phyloP scores from a whole-genome alignment of 345 rosid species.

The Acer yangbiense region DNA sequence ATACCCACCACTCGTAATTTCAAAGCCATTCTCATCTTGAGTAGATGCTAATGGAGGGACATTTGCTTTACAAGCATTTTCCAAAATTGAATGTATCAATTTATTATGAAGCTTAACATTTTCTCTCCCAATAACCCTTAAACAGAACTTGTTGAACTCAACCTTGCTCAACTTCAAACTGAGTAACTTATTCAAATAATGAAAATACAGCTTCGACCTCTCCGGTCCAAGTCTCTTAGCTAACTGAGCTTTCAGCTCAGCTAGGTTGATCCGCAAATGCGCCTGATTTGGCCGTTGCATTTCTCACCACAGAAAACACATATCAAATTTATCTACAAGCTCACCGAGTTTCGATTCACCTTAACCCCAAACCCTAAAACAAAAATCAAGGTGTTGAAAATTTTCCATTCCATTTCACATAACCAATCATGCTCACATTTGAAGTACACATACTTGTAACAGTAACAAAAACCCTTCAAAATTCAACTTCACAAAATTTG shows the following conservation, averaged over 20 bases:
- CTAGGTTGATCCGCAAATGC: constrained; percentile 26
- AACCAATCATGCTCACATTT: background rate
- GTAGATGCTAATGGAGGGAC: constrained; percentile 26
- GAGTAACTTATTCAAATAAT: constrained; percentile 37
- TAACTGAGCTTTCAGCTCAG: constrained; percentile 42
- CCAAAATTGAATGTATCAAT: constrained; percentile 42
- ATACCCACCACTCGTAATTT: constrained; percentile 5
- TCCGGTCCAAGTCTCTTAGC: constrained; percentile 41
- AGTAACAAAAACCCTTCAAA: constrained; percentile 15
- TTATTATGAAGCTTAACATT: constrained; percentile 48
- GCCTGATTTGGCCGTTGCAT: constrained; percentile 44
- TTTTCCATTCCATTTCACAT: background rate
- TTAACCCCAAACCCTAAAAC: constrained; percentile 2
- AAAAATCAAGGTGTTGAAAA: constrained; percentile 18
- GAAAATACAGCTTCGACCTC: constrained; percentile 38
- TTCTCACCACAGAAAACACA: constrained; percentile 29
- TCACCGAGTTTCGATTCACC: background rate
- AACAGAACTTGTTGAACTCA: constrained; percentile 44
- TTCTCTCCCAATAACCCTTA: constrained; percentile 43
- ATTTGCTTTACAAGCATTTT: constrained; percentile 43
- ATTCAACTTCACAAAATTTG: constrained; percentile 5
- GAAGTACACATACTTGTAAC: background rate
- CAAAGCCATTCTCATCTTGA: constrained; percentile 17
- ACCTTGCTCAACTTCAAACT: constrained; percentile 39
- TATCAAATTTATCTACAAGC: background rate